Percentiles rank a stretch among this genome's conserved stretches.
These are phyloP conservation scores for Oryza glumipatula DNA, from an alignment of 176 grass and related monocot genomes.

Conservation along the genomic window DNA sequence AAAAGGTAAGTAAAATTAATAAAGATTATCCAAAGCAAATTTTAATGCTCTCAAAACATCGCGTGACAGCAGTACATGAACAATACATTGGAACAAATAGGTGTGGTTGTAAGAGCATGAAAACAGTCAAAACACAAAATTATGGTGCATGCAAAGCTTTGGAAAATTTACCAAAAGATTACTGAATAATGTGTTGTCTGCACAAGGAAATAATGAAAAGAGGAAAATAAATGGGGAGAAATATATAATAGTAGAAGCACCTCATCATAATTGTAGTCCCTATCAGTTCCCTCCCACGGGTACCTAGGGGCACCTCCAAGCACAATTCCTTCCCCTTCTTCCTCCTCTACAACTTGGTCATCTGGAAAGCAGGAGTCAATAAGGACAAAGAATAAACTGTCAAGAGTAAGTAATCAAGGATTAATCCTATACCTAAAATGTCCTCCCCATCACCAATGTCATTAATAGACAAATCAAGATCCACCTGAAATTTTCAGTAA, in stretches of 20 bases:
- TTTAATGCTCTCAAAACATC: neutral
- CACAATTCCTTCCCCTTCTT: slow-evolving; percentile 63
- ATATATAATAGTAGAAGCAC: slow-evolving; percentile 26
- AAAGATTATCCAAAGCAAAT: neutral
- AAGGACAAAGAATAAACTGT: neutral
- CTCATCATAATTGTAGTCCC: slow-evolving; percentile 77
- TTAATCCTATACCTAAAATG: slow-evolving; percentile 39
- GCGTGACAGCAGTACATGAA: neutral
- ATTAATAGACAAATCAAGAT: slow-evolving; percentile 49
- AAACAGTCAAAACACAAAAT: neutral
- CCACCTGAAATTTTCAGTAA: slow-evolving; percentile 59
- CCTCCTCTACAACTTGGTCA: slow-evolving; percentile 59
- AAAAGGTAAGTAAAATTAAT: neutral
- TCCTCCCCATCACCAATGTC: slow-evolving; percentile 57
- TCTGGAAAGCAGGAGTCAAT: slow-evolving; percentile 23
- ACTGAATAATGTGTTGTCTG: neutral
- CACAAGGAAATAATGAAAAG: neutral
- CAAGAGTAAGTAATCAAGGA: neutral
- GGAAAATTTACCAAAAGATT: neutral
- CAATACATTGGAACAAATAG: neutral
- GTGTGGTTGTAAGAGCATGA: neutral
- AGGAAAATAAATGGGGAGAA: too few species aligned
- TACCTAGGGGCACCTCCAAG: slow-evolving; percentile 49
- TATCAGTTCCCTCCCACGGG: slow-evolving; percentile 72
- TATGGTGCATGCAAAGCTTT: neutral